These are phyloP conservation scores for Xylaria intraflava DNA, from an alignment of 495 filamentous ascomycete genomes.

Conservation along the genomic window DNA sequence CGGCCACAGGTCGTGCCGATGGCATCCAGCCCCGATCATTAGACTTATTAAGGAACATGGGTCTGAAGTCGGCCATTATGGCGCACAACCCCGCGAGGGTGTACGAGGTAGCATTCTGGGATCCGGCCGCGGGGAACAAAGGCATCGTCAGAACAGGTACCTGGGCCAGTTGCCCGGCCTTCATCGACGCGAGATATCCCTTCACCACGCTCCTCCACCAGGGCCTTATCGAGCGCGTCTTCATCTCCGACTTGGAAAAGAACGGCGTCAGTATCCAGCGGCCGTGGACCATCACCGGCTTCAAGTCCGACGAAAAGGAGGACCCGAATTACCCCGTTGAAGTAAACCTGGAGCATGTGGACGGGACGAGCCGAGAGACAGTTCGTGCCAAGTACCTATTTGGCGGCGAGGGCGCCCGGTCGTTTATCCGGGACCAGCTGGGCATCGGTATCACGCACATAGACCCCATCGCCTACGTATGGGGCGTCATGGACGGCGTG, in stretches of 20 bases:
- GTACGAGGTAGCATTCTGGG: constrained; percentile 76
- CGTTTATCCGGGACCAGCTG: constrained; percentile 52
- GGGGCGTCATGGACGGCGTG: constrained; percentile 73
- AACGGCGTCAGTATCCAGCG: constrained; percentile 52
- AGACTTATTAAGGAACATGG: constrained; percentile 68
- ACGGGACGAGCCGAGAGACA: constrained; percentile 56
- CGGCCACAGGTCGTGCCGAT: constrained; percentile 67
- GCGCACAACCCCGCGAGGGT: constrained; percentile 62
- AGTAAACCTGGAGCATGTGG: constrained; percentile 66
- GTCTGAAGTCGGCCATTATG: constrained; percentile 69
- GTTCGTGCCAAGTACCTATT: constrained; percentile 55
- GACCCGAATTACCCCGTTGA: constrained; percentile 57
- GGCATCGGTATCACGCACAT: constrained; percentile 58
- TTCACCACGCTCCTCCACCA: constrained; percentile 73
- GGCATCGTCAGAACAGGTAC: constrained; percentile 64
- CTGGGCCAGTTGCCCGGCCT: constrained; percentile 63
- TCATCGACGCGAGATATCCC: constrained; percentile 69
- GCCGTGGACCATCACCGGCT: constrained; percentile 56
- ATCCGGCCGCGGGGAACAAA: constrained; percentile 48
- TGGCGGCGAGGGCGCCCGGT: constrained; percentile 53
- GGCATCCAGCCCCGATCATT: constrained; percentile 76
- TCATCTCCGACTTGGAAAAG: constrained; percentile 59
- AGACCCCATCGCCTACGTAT: constrained; percentile 60
- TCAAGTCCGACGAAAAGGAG: constrained; percentile 49
- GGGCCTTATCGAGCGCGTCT: constrained; percentile 64